Conservation (phyloP, 2,329 filamentous ascomycete species). For the Oidium heveae region DNA sequence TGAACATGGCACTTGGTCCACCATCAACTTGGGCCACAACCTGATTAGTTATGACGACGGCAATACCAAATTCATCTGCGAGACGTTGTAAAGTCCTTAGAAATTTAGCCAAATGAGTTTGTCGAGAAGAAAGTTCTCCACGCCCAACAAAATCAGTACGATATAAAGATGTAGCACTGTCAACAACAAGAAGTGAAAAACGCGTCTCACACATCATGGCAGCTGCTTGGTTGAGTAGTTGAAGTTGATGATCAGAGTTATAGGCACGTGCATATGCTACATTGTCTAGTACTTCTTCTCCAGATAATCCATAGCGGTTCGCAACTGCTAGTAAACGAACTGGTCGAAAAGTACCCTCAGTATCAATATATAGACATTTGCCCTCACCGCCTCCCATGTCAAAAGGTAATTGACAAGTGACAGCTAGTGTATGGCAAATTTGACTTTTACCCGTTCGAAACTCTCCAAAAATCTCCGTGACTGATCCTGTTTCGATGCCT, state of each 20-base stretch:
- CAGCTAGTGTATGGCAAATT: slow-evolving; percentile 93
- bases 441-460: slow-evolving; percentile 97
- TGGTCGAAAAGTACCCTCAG: slow-evolving; percentile 87
- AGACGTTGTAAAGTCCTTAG: slow-evolving; percentile 63
- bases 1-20: slow-evolving; percentile 93
- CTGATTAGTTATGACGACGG: slow-evolving; percentile 95
- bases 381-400: slow-evolving; percentile 98
- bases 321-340: slow-evolving; percentile 78
- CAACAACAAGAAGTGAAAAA: slow-evolving; percentile 85
- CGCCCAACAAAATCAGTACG: slow-evolving; percentile 92
- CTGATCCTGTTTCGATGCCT: slow-evolving; percentile 87
- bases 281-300: slow-evolving; percentile 94
- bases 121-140: slow-evolving; percentile 81
- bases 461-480: slow-evolving; percentile 94
- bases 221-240: slow-evolving; percentile 80
- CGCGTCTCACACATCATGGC: slow-evolving; percentile 99
- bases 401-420: slow-evolving; percentile 91
- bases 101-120: slow-evolving; percentile 72
- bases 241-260: slow-evolving; percentile 93
- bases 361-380: slow-evolving; percentile 96
- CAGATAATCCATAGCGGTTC: slow-evolving; percentile 78
- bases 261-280: slow-evolving; percentile 95
- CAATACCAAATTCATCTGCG: slow-evolving; percentile 73
- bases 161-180: slow-evolving; percentile 87
- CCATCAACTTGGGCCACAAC: slow-evolving; percentile 96